Base-by-base conservation (phyloP, 139 green algal genomes). In the Chlorella sp. region DNA sequence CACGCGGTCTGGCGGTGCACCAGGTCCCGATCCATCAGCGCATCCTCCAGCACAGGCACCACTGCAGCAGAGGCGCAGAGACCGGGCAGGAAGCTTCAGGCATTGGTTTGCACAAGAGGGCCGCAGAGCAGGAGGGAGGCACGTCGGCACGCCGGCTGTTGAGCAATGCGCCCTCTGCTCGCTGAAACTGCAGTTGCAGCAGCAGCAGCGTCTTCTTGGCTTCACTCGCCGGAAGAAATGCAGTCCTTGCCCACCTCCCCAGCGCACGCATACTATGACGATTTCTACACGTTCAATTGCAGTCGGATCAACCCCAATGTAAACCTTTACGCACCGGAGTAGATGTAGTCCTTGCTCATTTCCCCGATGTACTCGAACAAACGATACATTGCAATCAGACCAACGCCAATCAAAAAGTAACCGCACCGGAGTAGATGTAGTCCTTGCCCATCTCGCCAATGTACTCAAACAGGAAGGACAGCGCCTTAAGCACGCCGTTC, bases 391-490 rank as follows among this genome's bases (percentile, higher is more conserved):
- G n/a, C n/a, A n/a, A n/a, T n/a, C n/a, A n/a, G n/a, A n/a, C n/a
- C n/a, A n/a, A n/a, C n/a, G n/a, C 32, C 32, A 47, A 13, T 39
- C 28, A 12, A 38, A 32, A 23, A 17, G 28, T 9, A 51, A 16
- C 44, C 38, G 26, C 51, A 85, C 80, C 80, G 11, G 97, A 95
- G 86, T 99, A 98, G 89, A 99, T 98, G 95, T 99, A 99, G 92
- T 99, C 97, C 92, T 97, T 98, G 83, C 97, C 97, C 96, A 99
- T 98, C 92, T 99, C 97, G n/a, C 97, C 97, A 55, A 99, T 99
- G 94, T 99, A 99, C 92, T 99, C 97, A 85, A 99, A 99, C 90
- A 99, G 94, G 91, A 99, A 99, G 68, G 91, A 96, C 78, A 99
- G 95, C n/a, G 95, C 96, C 92, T 99, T 98, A 74, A 99, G 93